phyloP scores from a whole-genome alignment of 495 filamentous ascomycete species.

The Hypoxylon trugodes region DNA sequence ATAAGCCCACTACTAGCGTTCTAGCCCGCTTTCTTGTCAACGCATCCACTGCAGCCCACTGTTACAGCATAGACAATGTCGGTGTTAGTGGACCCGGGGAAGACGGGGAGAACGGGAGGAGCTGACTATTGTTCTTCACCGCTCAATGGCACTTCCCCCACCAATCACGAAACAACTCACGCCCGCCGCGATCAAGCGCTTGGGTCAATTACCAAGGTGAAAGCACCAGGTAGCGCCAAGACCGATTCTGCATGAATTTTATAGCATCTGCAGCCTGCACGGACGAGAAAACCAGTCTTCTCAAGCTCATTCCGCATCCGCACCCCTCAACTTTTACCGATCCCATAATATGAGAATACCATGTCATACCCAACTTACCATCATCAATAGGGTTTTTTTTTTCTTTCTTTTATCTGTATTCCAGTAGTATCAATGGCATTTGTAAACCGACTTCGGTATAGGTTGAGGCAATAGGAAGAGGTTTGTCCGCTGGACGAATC shows the following conservation, averaged over 20 bases:
- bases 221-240: slow-evolving; percentile 28
- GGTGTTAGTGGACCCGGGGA: slow-evolving; percentile 39
- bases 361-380: neutral
- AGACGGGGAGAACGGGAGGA: slow-evolving; percentile 29
- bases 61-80: slow-evolving; percentile 13
- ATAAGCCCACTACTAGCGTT: slow-evolving; percentile 24
- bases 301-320: slow-evolving; percentile 5
- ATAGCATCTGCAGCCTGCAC: slow-evolving; percentile 31
- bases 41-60: slow-evolving; percentile 5
- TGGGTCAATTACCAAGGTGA: slow-evolving; percentile 34
- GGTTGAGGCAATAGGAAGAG: neutral
- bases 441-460: neutral
- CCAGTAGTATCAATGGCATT: neutral
- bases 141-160: slow-evolving; percentile 27
- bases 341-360: slow-evolving; percentile 9
- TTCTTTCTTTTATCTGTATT: neutral
- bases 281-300: slow-evolving; percentile 24
- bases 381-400: neutral
- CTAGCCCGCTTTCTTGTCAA: slow-evolving; percentile 15
- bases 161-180: slow-evolving; percentile 25
- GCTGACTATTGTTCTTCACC: slow-evolving; percentile 31
- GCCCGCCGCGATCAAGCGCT: slow-evolving; percentile 9
- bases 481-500: slow-evolving; percentile 1
- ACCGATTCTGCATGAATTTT: slow-evolving; percentile 30
- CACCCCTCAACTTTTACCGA: slow-evolving; percentile 3